Conservation (phyloP, 2,329 filamentous ascomycete genomes). For the Talaromyces sp. region DNA sequence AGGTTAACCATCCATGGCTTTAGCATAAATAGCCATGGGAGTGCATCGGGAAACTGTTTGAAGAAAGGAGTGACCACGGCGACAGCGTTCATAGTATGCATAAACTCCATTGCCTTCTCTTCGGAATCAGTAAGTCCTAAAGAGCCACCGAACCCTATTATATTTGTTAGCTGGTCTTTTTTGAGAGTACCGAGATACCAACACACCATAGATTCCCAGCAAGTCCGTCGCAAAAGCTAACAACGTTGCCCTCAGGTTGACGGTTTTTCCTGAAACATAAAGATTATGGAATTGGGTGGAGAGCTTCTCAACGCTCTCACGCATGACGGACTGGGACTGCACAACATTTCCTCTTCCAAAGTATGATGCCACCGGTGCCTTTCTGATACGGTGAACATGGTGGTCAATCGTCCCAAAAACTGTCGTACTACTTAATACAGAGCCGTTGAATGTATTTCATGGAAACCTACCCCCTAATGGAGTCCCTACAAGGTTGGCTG, state of each 20-base stretch:
- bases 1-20: background rate
- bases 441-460: too few species aligned
- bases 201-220: constrained; percentile 8
- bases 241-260: constrained; percentile 5
- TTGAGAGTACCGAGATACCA: too few species aligned
- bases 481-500: constrained; percentile 15
- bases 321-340: background rate
- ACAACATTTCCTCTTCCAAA: background rate
- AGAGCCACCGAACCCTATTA: background rate
- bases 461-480: background rate
- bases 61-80: background rate
- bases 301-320: constrained; percentile 22
- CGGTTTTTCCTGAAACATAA: constrained; percentile 1
- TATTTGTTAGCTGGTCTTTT: too few species aligned
- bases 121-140: background rate
- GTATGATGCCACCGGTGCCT: background rate
- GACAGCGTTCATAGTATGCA: background rate
- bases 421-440: too few species aligned
- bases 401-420: background rate
- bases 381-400: background rate
- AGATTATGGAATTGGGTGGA: constrained; percentile 1
- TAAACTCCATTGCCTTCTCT: background rate
- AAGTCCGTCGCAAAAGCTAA: constrained; percentile 19
- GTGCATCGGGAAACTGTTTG: background rate
- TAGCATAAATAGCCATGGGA: background rate